Evolutionary conservation across 345 rosid genomes (phyloP).

Genomic region (Pistacia vera): DNA sequence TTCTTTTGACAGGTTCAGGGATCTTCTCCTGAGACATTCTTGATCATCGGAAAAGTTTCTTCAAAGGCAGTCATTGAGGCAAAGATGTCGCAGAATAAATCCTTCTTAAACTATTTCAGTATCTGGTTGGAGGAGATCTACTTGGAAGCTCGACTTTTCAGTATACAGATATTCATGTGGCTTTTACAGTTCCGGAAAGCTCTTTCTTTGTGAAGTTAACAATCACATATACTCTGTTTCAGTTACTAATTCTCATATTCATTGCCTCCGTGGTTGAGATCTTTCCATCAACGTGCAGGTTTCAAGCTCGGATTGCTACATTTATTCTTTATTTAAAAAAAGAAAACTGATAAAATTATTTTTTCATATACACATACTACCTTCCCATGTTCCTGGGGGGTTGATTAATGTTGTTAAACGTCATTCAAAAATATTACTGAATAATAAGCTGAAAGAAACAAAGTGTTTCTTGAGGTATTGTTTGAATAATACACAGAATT

Average conservation of each 20-base stretch:
- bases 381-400: not conserved
- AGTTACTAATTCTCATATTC: constrained; percentile 17
- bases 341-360: not conserved
- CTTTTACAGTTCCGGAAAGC: constrained; percentile 63
- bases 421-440: not conserved
- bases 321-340: not conserved
- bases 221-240: not conserved
- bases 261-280: constrained; percentile 23
- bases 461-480: not conserved
- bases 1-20: constrained; percentile 57
- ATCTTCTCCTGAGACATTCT: constrained; percentile 72
- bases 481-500: not conserved
- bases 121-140: constrained; percentile 68
- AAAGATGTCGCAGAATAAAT: constrained; percentile 57
- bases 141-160: constrained; percentile 67
- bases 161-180: constrained; percentile 69
- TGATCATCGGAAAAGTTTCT: constrained; percentile 79
- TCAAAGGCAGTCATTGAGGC: constrained; percentile 87
- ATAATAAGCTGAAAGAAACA: not conserved
- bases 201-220: constrained; percentile 34
- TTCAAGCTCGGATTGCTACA: constrained; percentile 21
- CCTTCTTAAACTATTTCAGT: constrained; percentile 46
- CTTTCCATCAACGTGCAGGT: constrained; percentile 17
- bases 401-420: not conserved
- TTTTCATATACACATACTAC: not conserved